These are phyloP conservation scores for Lagenidium giganteum DNA, from an alignment of 352 stramenopile species.

Conservation along the genomic window DNA sequence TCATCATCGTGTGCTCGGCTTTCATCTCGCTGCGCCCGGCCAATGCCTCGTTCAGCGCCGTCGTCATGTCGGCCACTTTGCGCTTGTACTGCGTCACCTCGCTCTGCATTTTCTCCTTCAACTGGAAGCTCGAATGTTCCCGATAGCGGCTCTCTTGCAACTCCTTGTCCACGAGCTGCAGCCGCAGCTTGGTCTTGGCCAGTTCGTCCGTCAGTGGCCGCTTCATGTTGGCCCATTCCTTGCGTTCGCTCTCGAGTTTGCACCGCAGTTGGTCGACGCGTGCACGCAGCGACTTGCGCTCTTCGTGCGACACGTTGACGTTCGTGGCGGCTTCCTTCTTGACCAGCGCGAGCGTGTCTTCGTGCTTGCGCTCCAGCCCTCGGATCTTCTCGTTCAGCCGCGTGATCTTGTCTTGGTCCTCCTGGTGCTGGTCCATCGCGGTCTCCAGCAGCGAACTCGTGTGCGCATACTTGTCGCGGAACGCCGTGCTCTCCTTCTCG, in stretches of 20 bases:
- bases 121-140: conserved; percentile 54
- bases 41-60: conserved; percentile 45
- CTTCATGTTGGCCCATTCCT: conserved; percentile 56
- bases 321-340: conserved; percentile 43
- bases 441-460: conserved; percentile 69
- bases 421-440: conserved; percentile 68
- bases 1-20: conserved; percentile 32
- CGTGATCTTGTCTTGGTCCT: conserved; percentile 45
- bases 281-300: conserved; percentile 62
- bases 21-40: conserved; percentile 40
- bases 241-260: conserved; percentile 61
- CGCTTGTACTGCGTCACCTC: conserved; percentile 47
- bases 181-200: conserved; percentile 35
- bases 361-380: conserved; percentile 54
- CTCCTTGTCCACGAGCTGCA: conserved; percentile 66
- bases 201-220: conserved; percentile 48
- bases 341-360: conserved; percentile 50
- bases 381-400: conserved; percentile 49
- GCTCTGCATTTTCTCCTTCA: conserved; percentile 62
- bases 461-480: conserved; percentile 53
- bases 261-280: conserved; percentile 60
- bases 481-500: conserved; percentile 42
- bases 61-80: conserved; percentile 46
- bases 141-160: conserved; percentile 52
- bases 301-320: conserved; percentile 55